These are phyloP conservation scores for Yamagishiella unicocca DNA, from an alignment of 139 green algal genomes.

Conservation along the genomic window DNA sequence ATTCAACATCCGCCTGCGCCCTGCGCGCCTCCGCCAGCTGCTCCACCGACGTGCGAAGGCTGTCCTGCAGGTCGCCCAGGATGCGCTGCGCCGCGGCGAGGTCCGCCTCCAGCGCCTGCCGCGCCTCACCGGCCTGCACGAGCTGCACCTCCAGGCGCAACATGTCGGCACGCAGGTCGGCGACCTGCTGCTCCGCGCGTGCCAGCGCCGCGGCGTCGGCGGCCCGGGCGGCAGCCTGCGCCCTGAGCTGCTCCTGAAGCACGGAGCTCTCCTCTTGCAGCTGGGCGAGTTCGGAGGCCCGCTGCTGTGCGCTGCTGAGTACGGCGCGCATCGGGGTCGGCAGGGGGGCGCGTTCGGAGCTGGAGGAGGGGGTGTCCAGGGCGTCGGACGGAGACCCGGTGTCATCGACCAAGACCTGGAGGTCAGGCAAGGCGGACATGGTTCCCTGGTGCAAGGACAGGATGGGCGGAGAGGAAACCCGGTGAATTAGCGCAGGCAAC, in stretches of 20 bases:
- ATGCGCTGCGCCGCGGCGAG: neutral
- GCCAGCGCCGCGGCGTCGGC: neutral
- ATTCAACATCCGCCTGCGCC: neutral
- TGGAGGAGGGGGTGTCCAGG: neutral
- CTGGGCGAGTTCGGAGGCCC: neutral
- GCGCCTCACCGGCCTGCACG: neutral
- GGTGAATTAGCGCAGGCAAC: too few species aligned
- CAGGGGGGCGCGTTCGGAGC: neutral
- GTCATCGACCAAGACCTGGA: neutral
- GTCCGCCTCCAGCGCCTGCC: neutral
- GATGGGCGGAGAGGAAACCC: too few species aligned
- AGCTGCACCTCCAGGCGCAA: neutral
- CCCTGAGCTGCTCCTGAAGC: neutral
- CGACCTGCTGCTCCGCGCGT: neutral
- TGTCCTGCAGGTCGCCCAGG: constrained; percentile 17
- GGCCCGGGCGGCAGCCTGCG: neutral
- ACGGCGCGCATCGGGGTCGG: neutral
- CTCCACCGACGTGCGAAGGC: neutral
- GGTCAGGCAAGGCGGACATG: neutral
- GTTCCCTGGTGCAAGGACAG: too few species aligned
- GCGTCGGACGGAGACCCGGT: too few species aligned
- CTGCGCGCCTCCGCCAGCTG: neutral
- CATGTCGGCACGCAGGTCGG: neutral
- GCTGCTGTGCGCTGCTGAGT: neutral
- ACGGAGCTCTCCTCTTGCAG: neutral